A percentile compares a stretch with the other conserved stretches of the same genome.
phyloP scores from a whole-genome alignment of 192 early-diverging fungal genomes.

The Backusella luteola region DNA sequence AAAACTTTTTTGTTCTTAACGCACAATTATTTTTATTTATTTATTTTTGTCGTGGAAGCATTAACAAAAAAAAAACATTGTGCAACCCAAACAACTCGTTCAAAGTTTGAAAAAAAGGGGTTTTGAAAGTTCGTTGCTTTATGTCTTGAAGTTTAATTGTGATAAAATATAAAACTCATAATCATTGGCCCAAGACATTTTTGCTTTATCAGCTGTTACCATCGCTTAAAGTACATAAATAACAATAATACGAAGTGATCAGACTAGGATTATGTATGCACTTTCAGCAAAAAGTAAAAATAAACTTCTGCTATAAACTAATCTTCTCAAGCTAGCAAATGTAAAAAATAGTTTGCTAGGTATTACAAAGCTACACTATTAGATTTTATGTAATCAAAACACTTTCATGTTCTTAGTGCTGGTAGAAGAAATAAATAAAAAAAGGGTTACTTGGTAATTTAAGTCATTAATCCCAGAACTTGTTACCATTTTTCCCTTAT shows the following conservation, averaged over 20 bases:
- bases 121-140: too few relatives aligned
- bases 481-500: not conserved
- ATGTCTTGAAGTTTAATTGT: not conserved
- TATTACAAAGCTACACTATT: not conserved
- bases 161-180: not conserved
- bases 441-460: not conserved
- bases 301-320: not conserved
- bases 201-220: not conserved
- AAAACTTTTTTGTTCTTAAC: not conserved
- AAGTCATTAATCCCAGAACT: not conserved
- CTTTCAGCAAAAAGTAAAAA: not conserved
- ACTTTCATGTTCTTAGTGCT: not conserved
- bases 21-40: not conserved
- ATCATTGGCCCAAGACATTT: not conserved
- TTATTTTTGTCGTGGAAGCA: too few relatives aligned
- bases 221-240: not conserved
- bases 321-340: not conserved
- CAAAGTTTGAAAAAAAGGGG: too few relatives aligned
- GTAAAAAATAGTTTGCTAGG: not conserved
- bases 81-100: too few relatives aligned
- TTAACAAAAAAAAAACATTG: too few relatives aligned
- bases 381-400: not conserved
- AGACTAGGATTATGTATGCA: not conserved
- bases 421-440: not conserved
- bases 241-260: not conserved